Percentiles rank a stretch among this genome's conserved stretches.
Evolutionary conservation across 371 early-diverging fungal species (phyloP).

Genomic region (Mortierella sp.): DNA sequence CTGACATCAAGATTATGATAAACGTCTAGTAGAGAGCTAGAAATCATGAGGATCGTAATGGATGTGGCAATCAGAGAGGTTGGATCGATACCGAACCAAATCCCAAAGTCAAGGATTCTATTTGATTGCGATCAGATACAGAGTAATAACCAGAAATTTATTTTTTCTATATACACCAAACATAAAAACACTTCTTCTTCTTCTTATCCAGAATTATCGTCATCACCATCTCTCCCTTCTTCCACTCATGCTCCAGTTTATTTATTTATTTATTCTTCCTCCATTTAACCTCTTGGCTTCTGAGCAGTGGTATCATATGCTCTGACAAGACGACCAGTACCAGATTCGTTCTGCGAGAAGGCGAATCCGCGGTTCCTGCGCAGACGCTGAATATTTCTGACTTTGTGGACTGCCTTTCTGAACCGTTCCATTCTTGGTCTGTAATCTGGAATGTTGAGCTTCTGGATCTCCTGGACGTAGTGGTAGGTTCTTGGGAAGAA

Average conservation of each 20-base stretch:
- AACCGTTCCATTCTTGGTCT: conserved; percentile 97
- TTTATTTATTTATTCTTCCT: background rate
- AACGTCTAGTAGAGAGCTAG: too few species aligned
- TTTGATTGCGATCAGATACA: too few species aligned
- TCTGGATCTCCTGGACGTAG: conserved; percentile 97
- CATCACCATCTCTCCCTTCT: background rate
- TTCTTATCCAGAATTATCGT: background rate
- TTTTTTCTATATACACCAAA: too few species aligned
- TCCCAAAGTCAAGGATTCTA: too few species aligned
- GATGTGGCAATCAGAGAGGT: too few species aligned
- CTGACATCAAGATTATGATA: too few species aligned
- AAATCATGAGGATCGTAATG: too few species aligned
- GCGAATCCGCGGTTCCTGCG: conserved; percentile 96
- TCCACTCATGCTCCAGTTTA: background rate
- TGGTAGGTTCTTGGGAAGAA: conserved; percentile 88
- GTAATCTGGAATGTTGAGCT: conserved; percentile 98
- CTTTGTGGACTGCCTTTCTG: conserved; percentile 97
- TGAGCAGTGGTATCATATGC: conserved; percentile 96
- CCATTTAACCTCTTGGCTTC: conserved; percentile 73
- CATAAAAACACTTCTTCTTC: too few species aligned
- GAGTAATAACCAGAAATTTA: too few species aligned
- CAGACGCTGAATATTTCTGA: conserved; percentile 91
- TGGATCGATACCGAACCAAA: too few species aligned
- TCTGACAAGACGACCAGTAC: conserved; percentile 93
- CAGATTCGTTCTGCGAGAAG: conserved; percentile 97